A percentile compares a stretch with the other conserved stretches of the same genome.
These are phyloP conservation scores for Choanephora cucurbitarum DNA, from an alignment of 371 early-diverging fungal species.

Conservation along the genomic window DNA sequence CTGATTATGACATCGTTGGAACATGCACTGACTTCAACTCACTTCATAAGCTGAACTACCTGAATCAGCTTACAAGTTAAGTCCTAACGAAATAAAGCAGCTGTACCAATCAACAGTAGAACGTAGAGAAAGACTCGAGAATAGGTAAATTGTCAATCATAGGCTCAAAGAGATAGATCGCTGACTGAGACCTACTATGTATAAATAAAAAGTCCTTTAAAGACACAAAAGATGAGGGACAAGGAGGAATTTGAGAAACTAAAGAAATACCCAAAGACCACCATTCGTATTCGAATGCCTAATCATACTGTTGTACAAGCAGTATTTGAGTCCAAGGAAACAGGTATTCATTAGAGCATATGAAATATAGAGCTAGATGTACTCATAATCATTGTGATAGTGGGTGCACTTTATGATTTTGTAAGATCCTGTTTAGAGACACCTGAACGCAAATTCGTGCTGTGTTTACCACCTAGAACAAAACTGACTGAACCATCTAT, in stretches of 20 bases:
- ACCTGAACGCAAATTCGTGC: constrained; percentile 47
- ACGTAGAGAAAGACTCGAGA: constrained; percentile 43
- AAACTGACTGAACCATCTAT: constrained; percentile 40
- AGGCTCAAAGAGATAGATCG: background rate
- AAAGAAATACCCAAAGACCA: constrained; percentile 49
- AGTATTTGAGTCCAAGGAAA: constrained; percentile 44
- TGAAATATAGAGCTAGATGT: background rate
- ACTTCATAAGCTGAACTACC: constrained; percentile 37
- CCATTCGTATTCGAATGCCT: constrained; percentile 51
- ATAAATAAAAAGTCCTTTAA: constrained; percentile 35
- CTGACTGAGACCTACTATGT: no score
- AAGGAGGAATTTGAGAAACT: constrained; percentile 46
- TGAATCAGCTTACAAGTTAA: constrained; percentile 48
- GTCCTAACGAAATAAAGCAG: constrained; percentile 37
- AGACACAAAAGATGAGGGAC: constrained; percentile 49
- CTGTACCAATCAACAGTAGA: constrained; percentile 47
- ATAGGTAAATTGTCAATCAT: constrained; percentile 26
- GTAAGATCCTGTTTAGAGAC: constrained; percentile 39
- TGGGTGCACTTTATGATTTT: constrained; percentile 44
- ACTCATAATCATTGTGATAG: constrained; percentile 12
- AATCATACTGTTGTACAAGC: constrained; percentile 48
- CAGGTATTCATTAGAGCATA: constrained; percentile 22
- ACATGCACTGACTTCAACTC: background rate
- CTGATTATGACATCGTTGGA: background rate
- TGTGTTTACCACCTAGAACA: constrained; percentile 49